Conservation (phyloP, 1,284 basidiomycete species). For the Melanopsichium pennsylvanicum region DNA sequence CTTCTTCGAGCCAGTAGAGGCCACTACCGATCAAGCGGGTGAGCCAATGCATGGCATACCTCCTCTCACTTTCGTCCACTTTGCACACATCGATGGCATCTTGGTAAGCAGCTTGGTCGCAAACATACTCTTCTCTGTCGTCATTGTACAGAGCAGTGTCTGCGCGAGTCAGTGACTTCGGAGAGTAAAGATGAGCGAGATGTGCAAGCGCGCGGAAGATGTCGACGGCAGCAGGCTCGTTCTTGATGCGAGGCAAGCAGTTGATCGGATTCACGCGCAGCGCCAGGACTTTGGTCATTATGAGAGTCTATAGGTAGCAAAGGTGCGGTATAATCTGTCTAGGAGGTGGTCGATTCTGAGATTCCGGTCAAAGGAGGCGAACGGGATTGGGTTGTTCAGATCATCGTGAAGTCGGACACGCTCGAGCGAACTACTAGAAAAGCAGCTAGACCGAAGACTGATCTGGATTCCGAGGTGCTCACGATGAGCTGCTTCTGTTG, state of each 20-base stretch:
- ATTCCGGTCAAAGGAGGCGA: background rate
- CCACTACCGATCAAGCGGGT: conserved; percentile 44
- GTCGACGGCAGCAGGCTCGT: conserved; percentile 7
- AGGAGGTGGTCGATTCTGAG: background rate
- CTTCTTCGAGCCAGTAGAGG: conserved; percentile 32
- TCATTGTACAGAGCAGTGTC: background rate
- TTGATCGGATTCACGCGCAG: conserved; percentile 24
- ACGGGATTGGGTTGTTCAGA: background rate
- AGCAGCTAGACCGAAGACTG: background rate
- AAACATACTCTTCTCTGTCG: background rate
- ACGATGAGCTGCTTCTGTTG: background rate
- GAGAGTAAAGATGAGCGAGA: conserved; percentile 32
- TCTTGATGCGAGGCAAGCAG: conserved; percentile 31
- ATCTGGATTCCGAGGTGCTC: background rate
- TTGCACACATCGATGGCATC: conserved; percentile 32
- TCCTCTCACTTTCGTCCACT: conserved; percentile 33
- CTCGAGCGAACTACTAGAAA: background rate
- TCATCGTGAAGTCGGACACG: background rate
- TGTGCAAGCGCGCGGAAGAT: conserved; percentile 17
- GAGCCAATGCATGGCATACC: conserved; percentile 44
- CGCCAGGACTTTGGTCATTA: conserved; percentile 1
- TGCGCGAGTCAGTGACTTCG: conserved; percentile 16
- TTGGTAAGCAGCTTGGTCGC: background rate
- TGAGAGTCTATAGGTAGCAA: background rate
- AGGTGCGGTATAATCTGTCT: background rate